Conservation (phyloP, 495 filamentous ascomycete species). For the Tuber borchii region DNA sequence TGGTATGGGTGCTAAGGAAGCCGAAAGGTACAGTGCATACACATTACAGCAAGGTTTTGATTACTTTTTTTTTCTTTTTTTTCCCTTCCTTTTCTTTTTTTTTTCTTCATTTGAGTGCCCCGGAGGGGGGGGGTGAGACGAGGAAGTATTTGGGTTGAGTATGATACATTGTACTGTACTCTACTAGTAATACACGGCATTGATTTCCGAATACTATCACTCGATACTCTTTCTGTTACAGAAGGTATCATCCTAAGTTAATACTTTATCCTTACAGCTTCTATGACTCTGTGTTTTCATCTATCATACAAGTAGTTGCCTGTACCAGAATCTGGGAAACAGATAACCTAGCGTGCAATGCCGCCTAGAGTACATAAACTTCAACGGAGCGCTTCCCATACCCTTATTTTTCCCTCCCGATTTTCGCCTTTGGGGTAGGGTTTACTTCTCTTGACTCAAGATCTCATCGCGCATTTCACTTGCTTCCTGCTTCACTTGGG, state of each 20-base stretch:
- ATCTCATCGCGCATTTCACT: slow-evolving; percentile 1
- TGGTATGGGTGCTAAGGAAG: not conserved
- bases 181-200: not conserved
- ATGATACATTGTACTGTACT: not conserved
- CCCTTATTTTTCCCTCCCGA: not conserved
- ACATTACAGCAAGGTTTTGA: not conserved
- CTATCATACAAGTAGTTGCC: not conserved
- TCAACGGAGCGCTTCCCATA: not conserved
- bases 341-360: not conserved
- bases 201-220: not conserved
- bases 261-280: not conserved
- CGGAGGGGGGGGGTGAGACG: not conserved
- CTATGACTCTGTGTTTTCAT: not conserved
- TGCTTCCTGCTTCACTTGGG: not conserved
- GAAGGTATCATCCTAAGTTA: not conserved
- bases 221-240: not conserved
- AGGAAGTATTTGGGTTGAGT: not conserved
- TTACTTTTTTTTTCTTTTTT: not conserved
- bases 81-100: too few relatives aligned
- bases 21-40: not conserved
- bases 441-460: not conserved
- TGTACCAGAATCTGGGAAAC: not conserved
- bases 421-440: not conserved
- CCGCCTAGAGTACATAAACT: not conserved
- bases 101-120: too few relatives aligned